These are phyloP conservation scores for Tuber microsphaerosporum DNA, from an alignment of 495 filamentous ascomycete species.

Conservation along the genomic window DNA sequence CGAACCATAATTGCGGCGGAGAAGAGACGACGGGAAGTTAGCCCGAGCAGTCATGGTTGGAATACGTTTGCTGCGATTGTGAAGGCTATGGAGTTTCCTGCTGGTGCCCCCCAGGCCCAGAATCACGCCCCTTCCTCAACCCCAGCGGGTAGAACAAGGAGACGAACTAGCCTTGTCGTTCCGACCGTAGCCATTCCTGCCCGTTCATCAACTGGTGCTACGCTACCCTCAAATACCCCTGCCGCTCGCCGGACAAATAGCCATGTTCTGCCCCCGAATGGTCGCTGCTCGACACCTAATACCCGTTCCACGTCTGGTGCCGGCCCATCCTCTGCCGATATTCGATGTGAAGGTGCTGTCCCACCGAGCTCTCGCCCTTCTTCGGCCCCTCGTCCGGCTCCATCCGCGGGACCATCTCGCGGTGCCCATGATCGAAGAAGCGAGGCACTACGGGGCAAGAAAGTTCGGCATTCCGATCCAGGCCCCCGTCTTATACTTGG, in stretches of 20 bases:
- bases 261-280: not conserved
- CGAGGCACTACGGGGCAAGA: conserved; percentile 11
- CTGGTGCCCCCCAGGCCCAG: not conserved
- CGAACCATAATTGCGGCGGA: conserved; percentile 28
- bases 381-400: not conserved
- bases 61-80: conserved; percentile 32
- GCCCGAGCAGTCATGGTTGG: conserved; percentile 37
- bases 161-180: conserved; percentile 19
- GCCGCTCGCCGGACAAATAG: not conserved
- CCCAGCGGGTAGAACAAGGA: conserved; percentile 16
- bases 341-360: not conserved
- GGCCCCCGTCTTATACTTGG: conserved; percentile 20
- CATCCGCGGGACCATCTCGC: not conserved
- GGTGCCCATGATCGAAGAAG: not conserved
- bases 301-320: not conserved
- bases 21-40: conserved; percentile 34
- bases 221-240: not conserved
- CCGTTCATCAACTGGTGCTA: not conserved
- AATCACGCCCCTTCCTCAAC: conserved; percentile 11
- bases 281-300: not conserved
- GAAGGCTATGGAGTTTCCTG: conserved; percentile 22
- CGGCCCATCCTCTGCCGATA: not conserved
- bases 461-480: conserved; percentile 32
- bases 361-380: not conserved
- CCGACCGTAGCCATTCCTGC: not conserved